Evolutionary conservation across 257 asterid species (phyloP), one percentile per base, ranked within the genome.

Genomic region (Schizonepeta tenuifolia): DNA sequence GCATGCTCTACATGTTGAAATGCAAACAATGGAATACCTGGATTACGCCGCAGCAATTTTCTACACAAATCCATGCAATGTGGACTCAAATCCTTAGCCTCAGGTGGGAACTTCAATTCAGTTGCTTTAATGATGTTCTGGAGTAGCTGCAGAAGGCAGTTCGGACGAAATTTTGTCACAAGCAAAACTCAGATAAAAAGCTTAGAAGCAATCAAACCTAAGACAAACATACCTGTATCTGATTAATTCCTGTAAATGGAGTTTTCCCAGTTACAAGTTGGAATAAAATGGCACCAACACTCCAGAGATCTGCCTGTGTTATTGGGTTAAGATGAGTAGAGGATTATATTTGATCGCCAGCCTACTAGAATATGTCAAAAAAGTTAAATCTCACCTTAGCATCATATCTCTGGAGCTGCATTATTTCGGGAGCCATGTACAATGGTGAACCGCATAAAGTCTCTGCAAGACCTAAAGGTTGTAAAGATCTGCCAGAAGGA

Each of bases 381-480:
- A 53, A 44, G 57, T 43, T 66, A 22, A 72, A 77, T 71, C 77
- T 74, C 86, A 90, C 98, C 96, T 93, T 93, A 54, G 98, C 97
- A 68, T 93, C 98, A 74, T 93, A 90, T 83, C 87, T 88, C 79
- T 83, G 87, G 60, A 68, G 84, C 83, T 84, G 97, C 98, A 93
- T 88, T 79, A 93, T 86, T 80, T 93, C 98, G 20, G 97, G 98
- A 83, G 98, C 98, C 98, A 93, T 93, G 87, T 93, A 93, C 53
- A 93, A 78, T 24, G 98, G 98, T 43, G 98, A 93, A 79, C 98
- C 97, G 76, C 98, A 93, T 18, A 93, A 69, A 72, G 98, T 93
- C 77, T 88, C 96, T 14, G 97, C 98, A 67, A 88, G 96, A 61
- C 84, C 90, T 75, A 88, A 81, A 47, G 89, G 90, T 58, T 88